Conservation (phyloP, 2,329 filamentous ascomycete genomes). For the Fusarium burgessii region DNA sequence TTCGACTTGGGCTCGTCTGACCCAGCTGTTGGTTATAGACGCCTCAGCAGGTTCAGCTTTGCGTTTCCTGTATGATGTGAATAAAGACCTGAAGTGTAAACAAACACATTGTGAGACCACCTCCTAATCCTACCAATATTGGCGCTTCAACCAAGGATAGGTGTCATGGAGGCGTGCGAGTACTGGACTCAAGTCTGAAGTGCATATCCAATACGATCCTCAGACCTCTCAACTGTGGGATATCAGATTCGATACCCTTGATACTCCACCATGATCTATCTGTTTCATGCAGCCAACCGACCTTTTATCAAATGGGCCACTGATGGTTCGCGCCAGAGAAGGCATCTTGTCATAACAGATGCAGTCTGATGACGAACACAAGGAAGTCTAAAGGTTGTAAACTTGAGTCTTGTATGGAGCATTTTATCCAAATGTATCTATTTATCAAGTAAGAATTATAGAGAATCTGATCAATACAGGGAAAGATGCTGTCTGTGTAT, state of each 20-base stretch:
- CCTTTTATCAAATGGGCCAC: not conserved
- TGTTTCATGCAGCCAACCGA: constrained; percentile 27
- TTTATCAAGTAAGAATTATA: not conserved
- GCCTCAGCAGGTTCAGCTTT: not conserved
- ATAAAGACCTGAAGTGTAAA: constrained; percentile 1
- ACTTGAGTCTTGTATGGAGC: not conserved
- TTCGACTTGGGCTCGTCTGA: constrained; percentile 23
- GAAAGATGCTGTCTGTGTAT: not conserved
- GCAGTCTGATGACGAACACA: constrained; percentile 2
- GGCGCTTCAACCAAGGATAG: not conserved
- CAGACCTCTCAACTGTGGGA: not conserved
- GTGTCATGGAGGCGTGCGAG: constrained; percentile 16
- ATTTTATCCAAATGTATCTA: not conserved
- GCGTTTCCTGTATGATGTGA: not conserved
- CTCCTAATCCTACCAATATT: constrained; percentile 1
- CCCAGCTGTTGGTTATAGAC: not conserved
- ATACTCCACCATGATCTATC: constrained; percentile 1
- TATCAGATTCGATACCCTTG: constrained; percentile 3
- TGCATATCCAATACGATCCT: not conserved
- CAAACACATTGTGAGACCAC: not conserved
- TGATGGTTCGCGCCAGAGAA: not conserved
- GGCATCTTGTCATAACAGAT: constrained; percentile 15
- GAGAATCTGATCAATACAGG: not conserved
- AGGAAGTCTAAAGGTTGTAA: not conserved
- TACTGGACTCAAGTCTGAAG: not conserved